Evolutionary conservation across 176 grass and related monocot genomes (phyloP).

Genomic region (Typha latifolia): DNA sequence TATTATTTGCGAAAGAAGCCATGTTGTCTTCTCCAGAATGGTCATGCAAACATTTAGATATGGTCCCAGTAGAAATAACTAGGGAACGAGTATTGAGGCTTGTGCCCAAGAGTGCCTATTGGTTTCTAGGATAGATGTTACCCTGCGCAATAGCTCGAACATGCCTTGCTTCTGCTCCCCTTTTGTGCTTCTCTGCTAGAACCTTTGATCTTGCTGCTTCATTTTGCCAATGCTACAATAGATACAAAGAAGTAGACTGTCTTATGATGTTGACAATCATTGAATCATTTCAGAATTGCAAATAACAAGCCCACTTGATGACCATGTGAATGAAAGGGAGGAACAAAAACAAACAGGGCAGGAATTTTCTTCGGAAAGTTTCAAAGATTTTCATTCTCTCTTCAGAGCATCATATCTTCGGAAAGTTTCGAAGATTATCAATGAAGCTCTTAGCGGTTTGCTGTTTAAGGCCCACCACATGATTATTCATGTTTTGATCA

Average conservation of each 20-base stretch:
- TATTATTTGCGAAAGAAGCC: too few species aligned
- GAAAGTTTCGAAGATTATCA: too few species aligned
- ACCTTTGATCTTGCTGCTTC: slow-evolving; percentile 47
- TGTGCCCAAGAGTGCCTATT: background rate
- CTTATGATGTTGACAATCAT: slow-evolving; percentile 3
- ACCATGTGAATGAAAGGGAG: background rate
- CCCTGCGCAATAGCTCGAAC: slow-evolving; percentile 27
- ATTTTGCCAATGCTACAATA: slow-evolving; percentile 41
- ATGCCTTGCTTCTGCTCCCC: slow-evolving; percentile 53
- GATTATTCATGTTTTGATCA: background rate
- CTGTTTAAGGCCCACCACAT: too few species aligned
- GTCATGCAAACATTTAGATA: background rate
- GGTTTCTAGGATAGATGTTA: slow-evolving; percentile 13
- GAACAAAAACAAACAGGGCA: too few species aligned
- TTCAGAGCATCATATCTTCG: too few species aligned
- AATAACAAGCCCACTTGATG: background rate
- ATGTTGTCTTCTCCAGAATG: background rate
- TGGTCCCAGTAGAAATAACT: background rate
- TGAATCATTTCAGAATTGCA: background rate
- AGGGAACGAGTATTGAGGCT: too few species aligned
- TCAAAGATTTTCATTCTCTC: too few species aligned
- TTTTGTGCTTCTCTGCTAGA: slow-evolving; percentile 53
- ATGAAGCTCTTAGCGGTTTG: too few species aligned
- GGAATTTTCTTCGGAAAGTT: too few species aligned
- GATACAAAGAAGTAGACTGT: background rate